Evolutionary conservation across 176 grass and related monocot species (phyloP), one percentile per base, ranked within the genome.

Genomic region (Raddia distichophylla): DNA sequence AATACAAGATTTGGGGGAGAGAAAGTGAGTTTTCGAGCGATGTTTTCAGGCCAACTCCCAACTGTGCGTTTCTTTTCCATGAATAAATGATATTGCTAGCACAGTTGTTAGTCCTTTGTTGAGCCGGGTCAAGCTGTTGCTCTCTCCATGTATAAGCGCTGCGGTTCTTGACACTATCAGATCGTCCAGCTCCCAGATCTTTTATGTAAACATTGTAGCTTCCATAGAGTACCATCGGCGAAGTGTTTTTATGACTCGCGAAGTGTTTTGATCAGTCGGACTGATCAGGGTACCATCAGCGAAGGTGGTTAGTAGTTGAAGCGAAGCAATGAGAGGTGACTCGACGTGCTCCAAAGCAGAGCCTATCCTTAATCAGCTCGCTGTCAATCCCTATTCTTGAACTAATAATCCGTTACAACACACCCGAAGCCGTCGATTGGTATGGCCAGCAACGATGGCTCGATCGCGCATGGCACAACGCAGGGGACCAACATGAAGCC

Each of bases 81-180:
- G 27, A 51, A 68, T 89, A 63, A 80, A 65, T 76, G 71, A 4
- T 17, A 40, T 5, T 74, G 19, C 15, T 50, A 14, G 37, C 10
- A 1, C 3, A 68, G 69, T 67, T 42, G 72, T 66, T 73, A 89
- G 19, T 46, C 59, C 72, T 77, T 77, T 51, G 77, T 32, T 18
- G 51, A 22, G 53, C 57, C 15, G 52, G 74, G 69, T 79, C 75
- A 69, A 34, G 16, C 64, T 76, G 70, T 70, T 69, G 35, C 87
- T 69, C 57, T 81, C 61, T 47, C n/a, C 18, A 48, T 74, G 27
- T 83, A 78, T 62, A 9, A 14, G 66, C 27, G 27, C 37, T 9
- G 51, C 74, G 5, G 17, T 14, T 34, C 9, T 55, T 57, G 49
- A 18, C 34, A 54, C 0, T 75, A 27, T 74, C 61, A 52, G 10